A percentile compares a stretch with the other conserved stretches of the same genome.
These are phyloP conservation scores for Umbelopsis isabellina DNA, from an alignment of 192 early-diverging fungal species.

Conservation along the genomic window DNA sequence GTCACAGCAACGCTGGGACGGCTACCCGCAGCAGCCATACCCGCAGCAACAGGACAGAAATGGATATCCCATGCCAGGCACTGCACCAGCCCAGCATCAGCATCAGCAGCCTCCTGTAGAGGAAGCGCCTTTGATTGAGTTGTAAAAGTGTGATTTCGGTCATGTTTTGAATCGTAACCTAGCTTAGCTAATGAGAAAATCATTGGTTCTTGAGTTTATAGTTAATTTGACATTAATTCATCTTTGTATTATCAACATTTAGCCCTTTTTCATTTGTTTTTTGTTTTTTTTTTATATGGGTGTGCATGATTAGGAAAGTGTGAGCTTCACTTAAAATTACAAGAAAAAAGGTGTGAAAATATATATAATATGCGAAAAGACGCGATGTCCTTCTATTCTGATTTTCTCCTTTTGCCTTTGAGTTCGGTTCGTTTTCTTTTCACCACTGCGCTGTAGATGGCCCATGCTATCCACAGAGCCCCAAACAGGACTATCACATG, in stretches of 20 bases:
- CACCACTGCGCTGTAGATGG: constrained; percentile 13
- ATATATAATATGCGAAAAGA: not conserved
- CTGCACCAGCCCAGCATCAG: not conserved
- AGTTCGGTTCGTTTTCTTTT: constrained; percentile 32
- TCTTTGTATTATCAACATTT: constrained; percentile 13
- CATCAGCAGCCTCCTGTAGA: constrained; percentile 38
- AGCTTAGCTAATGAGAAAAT: not conserved
- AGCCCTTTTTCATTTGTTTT: not conserved
- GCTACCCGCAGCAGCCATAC: constrained; percentile 33
- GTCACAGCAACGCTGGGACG: constrained; percentile 24
- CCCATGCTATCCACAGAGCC: constrained; percentile 23
- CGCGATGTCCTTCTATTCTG: constrained; percentile 26
- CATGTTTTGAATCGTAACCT: not conserved
- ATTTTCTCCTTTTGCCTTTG: constrained; percentile 41
- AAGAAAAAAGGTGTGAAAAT: constrained; percentile 10
- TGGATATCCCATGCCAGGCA: not conserved
- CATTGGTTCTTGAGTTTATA: too few species aligned
- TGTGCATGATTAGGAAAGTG: not conserved
- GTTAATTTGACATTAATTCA: not conserved
- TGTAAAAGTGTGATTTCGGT: constrained; percentile 32
- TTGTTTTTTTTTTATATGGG: too few species aligned
- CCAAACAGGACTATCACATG: constrained; percentile 13
- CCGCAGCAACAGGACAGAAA: constrained; percentile 24
- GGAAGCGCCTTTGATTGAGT: constrained; percentile 65
- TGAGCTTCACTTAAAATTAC: constrained; percentile 10